phyloP scores from a whole-genome alignment of 2,329 filamentous ascomycete species.

The Aspergillus novofumigatus region DNA sequence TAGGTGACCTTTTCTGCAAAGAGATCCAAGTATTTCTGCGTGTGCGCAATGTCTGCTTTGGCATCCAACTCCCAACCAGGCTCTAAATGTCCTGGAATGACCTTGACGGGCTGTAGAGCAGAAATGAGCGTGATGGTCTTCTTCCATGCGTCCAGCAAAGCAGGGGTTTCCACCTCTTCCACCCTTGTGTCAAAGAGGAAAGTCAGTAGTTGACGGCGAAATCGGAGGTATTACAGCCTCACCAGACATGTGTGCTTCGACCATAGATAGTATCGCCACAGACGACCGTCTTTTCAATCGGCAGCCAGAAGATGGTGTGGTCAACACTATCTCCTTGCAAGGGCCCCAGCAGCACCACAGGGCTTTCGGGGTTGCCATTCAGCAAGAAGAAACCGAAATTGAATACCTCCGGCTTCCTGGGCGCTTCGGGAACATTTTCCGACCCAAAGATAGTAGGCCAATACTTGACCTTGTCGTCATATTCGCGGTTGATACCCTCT shows the following conservation, averaged over 20 bases:
- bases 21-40: conserved; percentile 24
- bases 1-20: conserved; percentile 27
- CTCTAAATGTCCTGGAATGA: conserved; percentile 28
- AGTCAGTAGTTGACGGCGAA: not conserved
- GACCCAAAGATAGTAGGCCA: conserved; percentile 26
- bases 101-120: conserved; percentile 22
- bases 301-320: conserved; percentile 30
- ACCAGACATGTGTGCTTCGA: conserved; percentile 30
- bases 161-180: conserved; percentile 27
- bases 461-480: conserved; percentile 30
- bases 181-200: conserved; percentile 15
- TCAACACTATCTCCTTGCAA: conserved; percentile 31
- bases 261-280: conserved; percentile 28
- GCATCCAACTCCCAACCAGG: conserved; percentile 24
- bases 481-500: conserved; percentile 31
- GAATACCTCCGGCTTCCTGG: conserved; percentile 24
- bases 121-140: conserved; percentile 24
- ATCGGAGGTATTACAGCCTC: not conserved
- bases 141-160: conserved; percentile 23
- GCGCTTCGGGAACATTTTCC: conserved; percentile 24
- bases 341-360: conserved; percentile 26
- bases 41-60: conserved; percentile 25
- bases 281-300: conserved; percentile 21
- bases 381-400: conserved; percentile 26
- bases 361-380: conserved; percentile 20